Base-by-base conservation (phyloP, 2,329 filamentous ascomycete genomes). In the Exophiala viscosa region DNA sequence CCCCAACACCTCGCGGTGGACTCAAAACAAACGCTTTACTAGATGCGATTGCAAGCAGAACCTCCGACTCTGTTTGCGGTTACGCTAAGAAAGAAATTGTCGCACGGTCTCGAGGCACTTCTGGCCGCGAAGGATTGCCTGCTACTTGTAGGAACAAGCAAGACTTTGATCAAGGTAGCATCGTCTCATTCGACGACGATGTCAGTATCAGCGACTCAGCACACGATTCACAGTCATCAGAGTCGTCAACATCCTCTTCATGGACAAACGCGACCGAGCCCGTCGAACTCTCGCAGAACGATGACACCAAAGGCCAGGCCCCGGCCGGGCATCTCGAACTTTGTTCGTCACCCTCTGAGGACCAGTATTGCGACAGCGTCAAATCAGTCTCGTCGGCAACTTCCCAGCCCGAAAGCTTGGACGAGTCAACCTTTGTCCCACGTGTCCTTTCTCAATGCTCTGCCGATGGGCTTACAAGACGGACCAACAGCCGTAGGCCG, bases 121-220 rank as follows among this genome's bases (percentile, higher is more conserved):
- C 23, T 28, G 5, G 23, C 20, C 11, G 15, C 32, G 13, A n/a
- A n/a, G 48, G 44, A 38, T 32, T 31, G n/a, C 28, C 28, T 14
- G 17, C 23, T 18, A 44, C 32, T 15, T 43, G 15, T 23, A 48
- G 39, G 36, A 31, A 8, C 45, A 54, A 50, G 15, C n/a, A 36
- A 35, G 53, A 56, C 35, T 18, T 44, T n/a, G 56, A 59, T 20
- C 52, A 46, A 40, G 43, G 40, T 11, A 59, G 56, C 50, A 42
- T 54, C 11, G 32, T 43, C 20, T 56, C 53, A 4, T 32, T 45
- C 13, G 56, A 59, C 23, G 56, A 59, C 23, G 45, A 43, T 41
- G 40, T 59, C 14, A 59, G 56, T 31, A 41, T 54, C 14, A 54
- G 42, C 45, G 56, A 55, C 20, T 59, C 56, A 8, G 40, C 47